Evolutionary conservation across 176 grass and related monocot genomes (phyloP), one percentile per base, ranked within the genome.

Genomic region (Carex scoparia): DNA sequence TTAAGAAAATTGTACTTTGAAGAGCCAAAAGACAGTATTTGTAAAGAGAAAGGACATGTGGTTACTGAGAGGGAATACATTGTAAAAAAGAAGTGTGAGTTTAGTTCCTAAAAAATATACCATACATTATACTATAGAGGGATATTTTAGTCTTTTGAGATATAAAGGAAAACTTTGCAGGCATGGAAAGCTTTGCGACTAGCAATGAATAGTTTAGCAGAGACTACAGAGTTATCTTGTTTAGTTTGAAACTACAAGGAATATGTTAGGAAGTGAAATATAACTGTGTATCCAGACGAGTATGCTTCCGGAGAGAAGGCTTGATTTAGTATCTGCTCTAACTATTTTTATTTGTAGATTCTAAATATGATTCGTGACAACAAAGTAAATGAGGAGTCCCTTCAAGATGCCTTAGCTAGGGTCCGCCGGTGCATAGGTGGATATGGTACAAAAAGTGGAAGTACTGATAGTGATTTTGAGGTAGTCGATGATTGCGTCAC

Each of bases 341-440:
- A 15, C 18, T 49, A 63, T 65, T 37, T 65, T 64, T 65, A 13
- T 64, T 82, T 87, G 44, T 63, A 93, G 91, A 88, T 93, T 77
- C 61, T 82, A 42, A 88, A 82, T 80, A 86, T 90, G 84, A 82
- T 93, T 23, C 81, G 61, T 53, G 86, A 88, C 79, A 88, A 93
- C 79, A 88, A 90, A 86, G 86, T 37, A 84, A 86, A 90, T 77
- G 88, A 88, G 67, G 91, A 93, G 28, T 58, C 46, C 31, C 86
- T 93, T 61, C 85, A 90, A 73, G 88, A 90, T 77, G 81, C 88
- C 56, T 88, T 93, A 59, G 81, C 88, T 64, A 89, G 88, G 81
- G 86, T 93, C 82, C 66, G 88, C 75, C 86, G 86, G 35, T 93
- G 91, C 23, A 81, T 93, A 80, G 79, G 75, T 58, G 86, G 91